A percentile compares a stretch with the other conserved stretches of the same genome.
These are phyloP conservation scores for Alternaria arborescens DNA, from an alignment of 2,329 filamentous ascomycete species.

Conservation along the genomic window DNA sequence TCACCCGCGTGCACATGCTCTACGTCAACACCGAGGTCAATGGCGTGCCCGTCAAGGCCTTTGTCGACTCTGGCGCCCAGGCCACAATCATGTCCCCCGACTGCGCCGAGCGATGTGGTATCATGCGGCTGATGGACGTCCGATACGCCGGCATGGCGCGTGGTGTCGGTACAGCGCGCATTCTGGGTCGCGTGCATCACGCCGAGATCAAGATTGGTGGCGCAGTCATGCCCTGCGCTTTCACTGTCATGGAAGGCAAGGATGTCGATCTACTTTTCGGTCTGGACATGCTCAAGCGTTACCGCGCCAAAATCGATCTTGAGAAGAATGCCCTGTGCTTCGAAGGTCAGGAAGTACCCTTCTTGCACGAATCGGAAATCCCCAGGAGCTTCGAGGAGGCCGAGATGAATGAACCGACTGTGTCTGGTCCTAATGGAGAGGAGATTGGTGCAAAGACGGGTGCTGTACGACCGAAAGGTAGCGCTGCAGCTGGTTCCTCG, in stretches of 20 bases:
- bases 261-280: constrained; percentile 92
- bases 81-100: constrained; percentile 98
- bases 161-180: constrained; percentile 92
- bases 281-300: constrained; percentile 94
- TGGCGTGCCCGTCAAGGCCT: constrained; percentile 87
- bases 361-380: constrained; percentile 91
- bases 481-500: constrained; percentile 41
- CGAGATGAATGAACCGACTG: constrained; percentile 79
- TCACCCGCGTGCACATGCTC: constrained; percentile 93
- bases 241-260: constrained; percentile 99
- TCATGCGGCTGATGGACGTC: constrained; percentile 94
- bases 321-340: constrained; percentile 85
- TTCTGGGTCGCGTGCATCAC: constrained; percentile 93
- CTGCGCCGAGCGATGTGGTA: constrained; percentile 90
- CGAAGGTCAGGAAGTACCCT: constrained; percentile 85
- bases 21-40: constrained; percentile 98
- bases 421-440: constrained; percentile 87
- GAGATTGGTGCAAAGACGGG: constrained; percentile 86
- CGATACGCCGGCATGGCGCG: constrained; percentile 91
- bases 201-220: constrained; percentile 93
- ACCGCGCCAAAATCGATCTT: constrained; percentile 92
- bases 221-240: constrained; percentile 88
- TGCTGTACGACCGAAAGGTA: constrained; percentile 68
- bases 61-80: constrained; percentile 97
- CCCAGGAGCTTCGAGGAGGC: constrained; percentile 81